phyloP scores from a whole-genome alignment of 331 rosid genomes.

The Telfairia occidentalis region DNA sequence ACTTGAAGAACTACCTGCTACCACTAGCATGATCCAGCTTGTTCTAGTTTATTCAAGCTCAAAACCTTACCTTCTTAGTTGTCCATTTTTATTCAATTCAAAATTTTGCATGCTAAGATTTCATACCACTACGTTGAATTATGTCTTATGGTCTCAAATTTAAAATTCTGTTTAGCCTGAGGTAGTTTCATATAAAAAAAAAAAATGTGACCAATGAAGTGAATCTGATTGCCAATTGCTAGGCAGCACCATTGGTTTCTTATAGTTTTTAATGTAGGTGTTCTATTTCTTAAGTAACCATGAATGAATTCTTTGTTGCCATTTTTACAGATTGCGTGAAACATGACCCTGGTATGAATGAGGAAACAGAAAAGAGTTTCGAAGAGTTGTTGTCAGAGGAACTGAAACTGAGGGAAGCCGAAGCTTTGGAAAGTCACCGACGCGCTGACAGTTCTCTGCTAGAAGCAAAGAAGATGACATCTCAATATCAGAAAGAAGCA shows the following conservation, averaged over 20 bases:
- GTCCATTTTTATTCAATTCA: background rate
- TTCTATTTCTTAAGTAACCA: background rate
- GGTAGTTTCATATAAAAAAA: background rate
- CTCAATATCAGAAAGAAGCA: conserved; percentile 94
- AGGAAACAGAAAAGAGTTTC: conserved; percentile 77
- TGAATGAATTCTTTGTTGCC: background rate
- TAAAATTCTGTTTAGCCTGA: background rate
- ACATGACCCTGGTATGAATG: conserved; percentile 70
- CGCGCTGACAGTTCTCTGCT: conserved; percentile 83
- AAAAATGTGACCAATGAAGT: background rate
- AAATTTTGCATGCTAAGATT: background rate
- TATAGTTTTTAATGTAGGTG: background rate
- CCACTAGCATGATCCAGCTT: background rate
- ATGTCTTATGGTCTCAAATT: background rate
- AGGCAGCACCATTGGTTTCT: background rate
- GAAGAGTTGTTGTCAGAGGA: conserved; percentile 75
- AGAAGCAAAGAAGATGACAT: conserved; percentile 88
- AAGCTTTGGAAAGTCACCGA: conserved; percentile 56
- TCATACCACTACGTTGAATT: background rate
- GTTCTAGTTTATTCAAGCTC: background rate
- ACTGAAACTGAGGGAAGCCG: conserved; percentile 61
- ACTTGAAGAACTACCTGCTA: background rate
- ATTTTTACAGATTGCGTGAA: conserved; percentile 69
- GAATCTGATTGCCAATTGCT: background rate
- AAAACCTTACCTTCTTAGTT: background rate